Evolutionary conservation across 1,284 basidiomycete genomes (phyloP).

Genomic region (Thecaphora thlaspeos): DNA sequence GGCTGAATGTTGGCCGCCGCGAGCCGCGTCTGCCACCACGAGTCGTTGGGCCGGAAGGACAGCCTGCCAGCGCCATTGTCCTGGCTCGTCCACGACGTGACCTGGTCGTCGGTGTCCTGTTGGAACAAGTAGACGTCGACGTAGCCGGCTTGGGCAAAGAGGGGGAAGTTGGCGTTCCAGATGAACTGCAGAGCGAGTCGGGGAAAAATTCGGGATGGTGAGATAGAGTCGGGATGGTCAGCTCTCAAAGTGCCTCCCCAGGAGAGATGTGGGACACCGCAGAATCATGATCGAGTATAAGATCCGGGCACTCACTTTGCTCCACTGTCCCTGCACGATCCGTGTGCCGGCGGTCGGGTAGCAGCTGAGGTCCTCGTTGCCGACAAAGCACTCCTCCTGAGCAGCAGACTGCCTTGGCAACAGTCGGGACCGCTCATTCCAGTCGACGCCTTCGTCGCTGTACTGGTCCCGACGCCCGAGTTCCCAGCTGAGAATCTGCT

Average conservation of each 20-base stretch:
- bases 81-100: conserved; percentile 39
- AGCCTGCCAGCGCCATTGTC: conserved; percentile 39
- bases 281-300: not conserved
- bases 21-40: conserved; percentile 38
- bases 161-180: conserved; percentile 49
- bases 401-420: conserved; percentile 38
- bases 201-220: no score
- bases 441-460: not conserved
- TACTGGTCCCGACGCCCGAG: not conserved
- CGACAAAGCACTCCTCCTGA: conserved; percentile 41
- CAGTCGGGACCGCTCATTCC: conserved; percentile 14
- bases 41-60: conserved; percentile 42
- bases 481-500: not conserved
- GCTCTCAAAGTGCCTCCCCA: no score
- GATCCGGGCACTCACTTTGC: conserved; percentile 15
- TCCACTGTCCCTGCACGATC: conserved; percentile 37
- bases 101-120: conserved; percentile 36
- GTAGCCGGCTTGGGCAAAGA: conserved; percentile 36
- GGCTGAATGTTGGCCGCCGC: conserved; percentile 39
- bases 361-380: conserved; percentile 46
- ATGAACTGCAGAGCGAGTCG: conserved; percentile 25
- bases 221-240: not conserved
- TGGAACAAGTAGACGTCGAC: conserved; percentile 53
- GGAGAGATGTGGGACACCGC: no score
- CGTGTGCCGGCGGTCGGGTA: conserved; percentile 38